Evolutionary conservation across 192 early-diverging fungal genomes (phyloP).

Genomic region (Coemansia sp.): DNA sequence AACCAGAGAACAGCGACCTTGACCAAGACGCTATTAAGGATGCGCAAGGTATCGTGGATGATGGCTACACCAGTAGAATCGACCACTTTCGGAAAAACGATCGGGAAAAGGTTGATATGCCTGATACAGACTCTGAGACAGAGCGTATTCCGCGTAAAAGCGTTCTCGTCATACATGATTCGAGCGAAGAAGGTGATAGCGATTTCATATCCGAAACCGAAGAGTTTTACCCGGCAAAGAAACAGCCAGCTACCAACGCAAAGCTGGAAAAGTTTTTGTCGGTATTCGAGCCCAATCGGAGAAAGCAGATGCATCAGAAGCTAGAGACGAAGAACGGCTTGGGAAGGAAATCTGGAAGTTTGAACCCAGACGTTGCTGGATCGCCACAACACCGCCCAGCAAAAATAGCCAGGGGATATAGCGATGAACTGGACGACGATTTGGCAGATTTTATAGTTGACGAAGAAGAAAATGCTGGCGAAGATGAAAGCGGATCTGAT

Average conservation of each 20-base stretch:
- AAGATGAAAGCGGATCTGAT: neutral
- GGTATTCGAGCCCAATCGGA: slow-evolving; percentile 21
- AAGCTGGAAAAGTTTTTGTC: slow-evolving; percentile 20
- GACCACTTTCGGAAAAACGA: neutral
- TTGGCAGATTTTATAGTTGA: slow-evolving; percentile 50
- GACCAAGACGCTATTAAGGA: neutral
- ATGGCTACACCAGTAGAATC: neutral
- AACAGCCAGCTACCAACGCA: neutral
- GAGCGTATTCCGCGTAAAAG: slow-evolving; percentile 3
- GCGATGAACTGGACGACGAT: slow-evolving; percentile 35
- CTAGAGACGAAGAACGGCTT: neutral
- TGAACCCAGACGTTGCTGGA: neutral
- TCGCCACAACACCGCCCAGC: neutral
- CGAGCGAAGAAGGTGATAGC: slow-evolving; percentile 33
- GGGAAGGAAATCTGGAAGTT: neutral
- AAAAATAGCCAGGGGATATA: slow-evolving; percentile 18
- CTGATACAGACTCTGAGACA: slow-evolving; percentile 36
- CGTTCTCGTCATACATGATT: slow-evolving; percentile 37
- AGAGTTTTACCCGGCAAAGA: slow-evolving; percentile 1
- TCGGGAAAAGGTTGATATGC: slow-evolving; percentile 11
- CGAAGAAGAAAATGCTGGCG: slow-evolving; percentile 16
- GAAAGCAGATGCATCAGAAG: slow-evolving; percentile 21
- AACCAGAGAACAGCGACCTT: slow-evolving; percentile 13
- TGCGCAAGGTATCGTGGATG: neutral
- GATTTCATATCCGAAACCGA: slow-evolving; percentile 43